Percentiles rank a stretch among this genome's conserved stretches.
Evolutionary conservation across 257 asterid species (phyloP).

Genomic region (Gentiana macrophylla): DNA sequence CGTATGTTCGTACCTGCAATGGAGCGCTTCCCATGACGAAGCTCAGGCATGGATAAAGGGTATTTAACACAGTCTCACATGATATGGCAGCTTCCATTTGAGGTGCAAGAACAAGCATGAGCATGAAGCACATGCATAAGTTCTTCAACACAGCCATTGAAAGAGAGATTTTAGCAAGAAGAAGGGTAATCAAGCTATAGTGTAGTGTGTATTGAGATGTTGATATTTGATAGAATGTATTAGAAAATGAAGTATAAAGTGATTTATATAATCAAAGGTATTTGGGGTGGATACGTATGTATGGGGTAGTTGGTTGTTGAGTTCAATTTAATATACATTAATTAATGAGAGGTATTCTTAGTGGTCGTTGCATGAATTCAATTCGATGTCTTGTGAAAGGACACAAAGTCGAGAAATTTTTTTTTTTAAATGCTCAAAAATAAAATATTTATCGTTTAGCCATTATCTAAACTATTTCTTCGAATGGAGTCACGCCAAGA

Average conservation of each 20-base stretch:
- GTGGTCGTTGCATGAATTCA: no score
- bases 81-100: slow-evolving; percentile 8
- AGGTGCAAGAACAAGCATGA: neutral
- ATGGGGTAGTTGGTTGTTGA: slow-evolving; percentile 6
- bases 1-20: neutral
- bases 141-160: slow-evolving; percentile 4
- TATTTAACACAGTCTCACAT: slow-evolving; percentile 3
- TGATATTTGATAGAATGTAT: neutral
- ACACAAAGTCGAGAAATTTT: no score
- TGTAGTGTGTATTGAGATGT: neutral
- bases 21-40: slow-evolving; percentile 4
- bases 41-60: slow-evolving; percentile 14
- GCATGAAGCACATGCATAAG: slow-evolving; percentile 6
- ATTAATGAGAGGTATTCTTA: neutral
- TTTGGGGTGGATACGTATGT: no score
- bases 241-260: neutral
- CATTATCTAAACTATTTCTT: no score
- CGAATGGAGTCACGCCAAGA: no score
- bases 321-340: slow-evolving; percentile 2
- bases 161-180: neutral
- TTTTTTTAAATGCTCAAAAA: no score
- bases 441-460: no score
- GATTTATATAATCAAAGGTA: neutral
- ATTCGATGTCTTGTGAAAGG: no score
- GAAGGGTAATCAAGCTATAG: neutral